A percentile compares a stretch with the other conserved stretches of the same genome.
These are phyloP conservation scores for Epichloe sp. DNA, from an alignment of 2,329 filamentous ascomycete genomes.

Conservation along the genomic window DNA sequence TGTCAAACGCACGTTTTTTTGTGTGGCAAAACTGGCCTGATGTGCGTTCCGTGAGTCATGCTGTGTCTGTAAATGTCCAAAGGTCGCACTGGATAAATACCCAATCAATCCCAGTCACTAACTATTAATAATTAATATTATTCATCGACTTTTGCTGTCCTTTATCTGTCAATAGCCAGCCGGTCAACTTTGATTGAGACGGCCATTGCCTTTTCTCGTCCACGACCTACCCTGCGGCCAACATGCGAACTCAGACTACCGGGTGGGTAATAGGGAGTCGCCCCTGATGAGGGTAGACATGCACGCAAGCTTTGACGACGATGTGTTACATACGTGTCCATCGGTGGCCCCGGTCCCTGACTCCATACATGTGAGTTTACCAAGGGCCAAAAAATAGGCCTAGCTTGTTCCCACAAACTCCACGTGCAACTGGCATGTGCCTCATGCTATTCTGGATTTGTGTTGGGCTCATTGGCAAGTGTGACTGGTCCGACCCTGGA, in stretches of 20 bases:
- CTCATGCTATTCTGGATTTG: background rate
- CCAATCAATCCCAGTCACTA: too few relatives aligned
- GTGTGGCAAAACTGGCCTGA: background rate
- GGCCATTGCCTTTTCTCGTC: background rate
- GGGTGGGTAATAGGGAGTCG: background rate
- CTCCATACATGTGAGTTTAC: background rate
- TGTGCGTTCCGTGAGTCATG: background rate
- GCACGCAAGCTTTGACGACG: background rate
- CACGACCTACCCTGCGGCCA: background rate
- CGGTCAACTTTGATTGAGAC: too few relatives aligned
- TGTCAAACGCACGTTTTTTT: background rate
- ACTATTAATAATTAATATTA: too few relatives aligned
- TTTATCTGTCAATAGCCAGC: too few relatives aligned
- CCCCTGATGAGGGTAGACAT: background rate
- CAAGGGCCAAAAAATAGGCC: background rate
- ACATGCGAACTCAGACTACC: background rate
- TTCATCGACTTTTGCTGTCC: too few relatives aligned
- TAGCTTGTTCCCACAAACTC: background rate
- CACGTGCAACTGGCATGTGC: constrained; percentile 2
- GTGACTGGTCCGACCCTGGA: background rate
- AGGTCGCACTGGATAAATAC: too few relatives aligned
- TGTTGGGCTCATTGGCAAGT: background rate
- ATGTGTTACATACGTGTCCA: background rate
- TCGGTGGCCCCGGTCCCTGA: constrained; percentile 1
- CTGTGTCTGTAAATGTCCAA: too few relatives aligned